phyloP scores from a whole-genome alignment of 495 filamentous ascomycete genomes.

The Penicillium coprophilum region DNA sequence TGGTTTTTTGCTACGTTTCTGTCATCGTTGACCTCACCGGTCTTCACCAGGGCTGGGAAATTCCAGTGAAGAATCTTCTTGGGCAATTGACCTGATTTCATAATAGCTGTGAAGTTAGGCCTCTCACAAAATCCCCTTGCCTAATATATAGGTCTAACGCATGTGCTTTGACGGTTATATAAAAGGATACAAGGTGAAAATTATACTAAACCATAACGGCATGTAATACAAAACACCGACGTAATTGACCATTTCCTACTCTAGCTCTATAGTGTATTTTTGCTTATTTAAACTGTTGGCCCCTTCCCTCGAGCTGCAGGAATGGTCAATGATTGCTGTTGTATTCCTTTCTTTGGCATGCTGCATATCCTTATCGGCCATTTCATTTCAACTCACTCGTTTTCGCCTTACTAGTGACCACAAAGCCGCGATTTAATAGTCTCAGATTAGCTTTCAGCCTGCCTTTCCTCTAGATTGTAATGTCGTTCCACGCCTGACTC shows the following conservation, averaged over 20 bases:
- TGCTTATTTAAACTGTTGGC: not conserved
- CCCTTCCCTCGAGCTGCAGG: not conserved
- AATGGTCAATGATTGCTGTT: not conserved
- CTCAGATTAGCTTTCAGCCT: slow-evolving; percentile 11
- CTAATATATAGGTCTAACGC: not conserved
- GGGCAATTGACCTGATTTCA: not conserved
- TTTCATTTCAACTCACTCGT: not conserved
- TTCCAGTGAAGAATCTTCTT: not conserved
- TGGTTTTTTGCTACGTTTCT: not conserved
- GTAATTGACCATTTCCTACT: not conserved
- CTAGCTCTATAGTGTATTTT: not conserved
- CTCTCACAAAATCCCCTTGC: not conserved
- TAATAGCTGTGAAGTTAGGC: not conserved
- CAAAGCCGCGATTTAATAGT: slow-evolving; percentile 6
- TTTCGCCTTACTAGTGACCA: not conserved
- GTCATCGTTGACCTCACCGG: not conserved
- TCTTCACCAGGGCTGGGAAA: not conserved
- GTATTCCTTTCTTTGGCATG: not conserved
- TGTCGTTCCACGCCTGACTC: slow-evolving; percentile 10
- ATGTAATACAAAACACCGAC: not conserved
- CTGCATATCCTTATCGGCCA: not conserved
- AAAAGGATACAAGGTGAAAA: not conserved
- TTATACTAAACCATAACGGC: not conserved
- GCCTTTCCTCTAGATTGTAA: not conserved
- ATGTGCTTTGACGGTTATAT: not conserved